These are phyloP conservation scores for Scleroderma citrinum DNA, from an alignment of 768 basidiomycete species.

Conservation along the genomic window DNA sequence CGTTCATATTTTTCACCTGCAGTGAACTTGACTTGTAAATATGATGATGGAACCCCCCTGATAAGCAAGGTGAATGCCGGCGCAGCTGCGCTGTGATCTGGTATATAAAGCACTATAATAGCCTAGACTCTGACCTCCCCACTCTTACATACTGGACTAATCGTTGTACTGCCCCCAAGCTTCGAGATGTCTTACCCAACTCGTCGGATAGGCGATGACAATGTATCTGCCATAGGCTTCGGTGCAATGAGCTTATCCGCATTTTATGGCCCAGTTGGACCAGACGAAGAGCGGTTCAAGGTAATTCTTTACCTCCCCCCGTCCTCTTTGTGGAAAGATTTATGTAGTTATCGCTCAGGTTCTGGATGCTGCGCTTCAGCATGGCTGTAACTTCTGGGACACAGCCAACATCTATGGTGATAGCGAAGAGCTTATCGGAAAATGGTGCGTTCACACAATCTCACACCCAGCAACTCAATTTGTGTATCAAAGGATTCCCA, in stretches of 20 bases:
- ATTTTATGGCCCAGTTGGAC: slow-evolving; percentile 37
- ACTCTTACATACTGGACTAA: not conserved
- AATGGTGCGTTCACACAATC: slow-evolving; percentile 29
- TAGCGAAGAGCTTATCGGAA: slow-evolving; percentile 40
- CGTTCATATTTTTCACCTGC: too few relatives aligned
- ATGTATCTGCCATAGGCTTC: slow-evolving; percentile 50
- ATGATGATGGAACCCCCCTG: too few relatives aligned
- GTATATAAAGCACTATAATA: too few relatives aligned
- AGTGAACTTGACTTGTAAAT: too few relatives aligned
- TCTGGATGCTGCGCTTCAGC: slow-evolving; percentile 32
- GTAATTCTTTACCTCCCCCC: slow-evolving; percentile 22
- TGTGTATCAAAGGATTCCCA: slow-evolving; percentile 6
- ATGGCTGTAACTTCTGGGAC: slow-evolving; percentile 44
- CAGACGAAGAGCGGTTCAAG: slow-evolving; percentile 58
- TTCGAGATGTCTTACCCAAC: slow-evolving; percentile 23
- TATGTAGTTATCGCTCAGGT: too few relatives aligned
- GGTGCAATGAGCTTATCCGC: slow-evolving; percentile 55
- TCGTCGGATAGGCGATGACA: slow-evolving; percentile 39
- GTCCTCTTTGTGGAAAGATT: too few relatives aligned
- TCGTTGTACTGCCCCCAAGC: not conserved
- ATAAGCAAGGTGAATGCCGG: too few relatives aligned
- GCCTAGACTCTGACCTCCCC: not conserved
- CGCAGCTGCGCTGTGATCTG: too few relatives aligned
- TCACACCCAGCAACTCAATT: not conserved
- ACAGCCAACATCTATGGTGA: slow-evolving; percentile 39